Base-by-base conservation (phyloP, 441 rosid species). In the Viola pubescens region DNA sequence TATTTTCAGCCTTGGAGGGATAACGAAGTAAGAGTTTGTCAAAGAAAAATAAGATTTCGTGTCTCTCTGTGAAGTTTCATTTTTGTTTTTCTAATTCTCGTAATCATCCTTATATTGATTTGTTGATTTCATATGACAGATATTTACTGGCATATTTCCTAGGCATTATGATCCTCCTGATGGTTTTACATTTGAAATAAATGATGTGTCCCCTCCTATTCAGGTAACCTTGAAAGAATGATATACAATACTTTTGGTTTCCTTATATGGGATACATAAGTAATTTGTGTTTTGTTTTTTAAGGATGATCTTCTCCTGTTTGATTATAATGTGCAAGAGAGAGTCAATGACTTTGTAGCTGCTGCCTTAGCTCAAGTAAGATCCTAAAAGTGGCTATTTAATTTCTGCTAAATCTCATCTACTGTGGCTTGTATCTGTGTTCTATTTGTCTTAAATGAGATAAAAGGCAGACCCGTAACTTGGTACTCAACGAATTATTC, bases 131-230 rank as follows among this genome's bases (percentile, higher is more conserved):
- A 68, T 26, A 9, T 65, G 63, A 16, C 80, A 91, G 97, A 91
- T 91, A 65, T 89, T 91, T 80, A 88, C 97, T 41, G 95, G 98
- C 64, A 89, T 95, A 60, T 91, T 91, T 66, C 95, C 98, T 48
- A 53, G 72, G 71, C 81, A 89, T 75, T 91, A 91, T 70, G 98
- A 91, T 51, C 98, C 97, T 52, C 98, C 98, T 7, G 71, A 83
- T 59, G 90, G 91, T 63, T 91, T 91, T 79, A 82, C 86, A 76
- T 91, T 79, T 74, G 98, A 91, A 79, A 87, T 91, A 73, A 82
- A 70, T 44, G 94, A 76, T 72, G 78, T 73, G 57, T 85, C 88
- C 52, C 91, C 97, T 19, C 67, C 89, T 76, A 82, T 91, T 71
- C 98, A 91, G 79, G 98, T 88, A 82, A 50, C 56, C 60, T 16